Evolutionary conservation across 768 basidiomycete genomes (phyloP).

Genomic region (Clitopilus passeckerianus): DNA sequence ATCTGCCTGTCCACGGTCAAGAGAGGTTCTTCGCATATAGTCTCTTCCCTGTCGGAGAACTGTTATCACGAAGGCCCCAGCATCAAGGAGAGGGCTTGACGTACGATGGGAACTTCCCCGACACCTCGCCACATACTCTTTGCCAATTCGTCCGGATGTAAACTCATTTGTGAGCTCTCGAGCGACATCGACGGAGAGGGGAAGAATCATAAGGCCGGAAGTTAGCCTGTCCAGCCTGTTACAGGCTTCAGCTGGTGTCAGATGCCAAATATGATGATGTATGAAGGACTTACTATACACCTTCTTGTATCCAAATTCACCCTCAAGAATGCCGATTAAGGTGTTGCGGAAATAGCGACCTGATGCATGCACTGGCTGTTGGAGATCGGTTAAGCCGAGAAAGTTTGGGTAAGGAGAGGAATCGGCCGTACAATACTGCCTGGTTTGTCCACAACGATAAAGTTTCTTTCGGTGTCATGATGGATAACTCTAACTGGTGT

Average conservation of each 20-base stretch:
- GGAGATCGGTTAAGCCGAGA: conserved; percentile 3
- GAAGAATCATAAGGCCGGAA: conserved; percentile 92
- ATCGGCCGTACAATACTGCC: conserved; percentile 82
- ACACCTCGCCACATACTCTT: conserved; percentile 90
- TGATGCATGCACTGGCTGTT: conserved; percentile 85
- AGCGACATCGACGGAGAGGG: conserved; percentile 66
- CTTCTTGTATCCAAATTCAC: conserved; percentile 78
- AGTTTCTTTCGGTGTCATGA: conserved; percentile 73
- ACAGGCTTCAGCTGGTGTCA: conserved; percentile 55
- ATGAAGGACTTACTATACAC: conserved; percentile 65
- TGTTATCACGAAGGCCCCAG: background rate
- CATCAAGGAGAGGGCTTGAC: conserved; percentile 19
- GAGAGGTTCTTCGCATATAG: conserved; percentile 81
- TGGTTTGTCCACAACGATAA: conserved; percentile 94
- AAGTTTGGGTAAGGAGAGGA: conserved; percentile 3
- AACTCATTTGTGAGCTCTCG: conserved; percentile 77
- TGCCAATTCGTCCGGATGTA: conserved; percentile 71
- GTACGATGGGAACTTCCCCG: conserved; percentile 84
- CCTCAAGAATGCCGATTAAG: conserved; percentile 78
- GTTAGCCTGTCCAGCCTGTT: conserved; percentile 94
- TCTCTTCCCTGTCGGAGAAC: conserved; percentile 52
- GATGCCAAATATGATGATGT: background rate
- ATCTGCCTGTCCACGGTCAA: conserved; percentile 94
- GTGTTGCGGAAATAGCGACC: conserved; percentile 90
- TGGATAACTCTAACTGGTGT: conserved; percentile 76